A percentile compares a stretch with the other conserved stretches of the same genome.
phyloP scores from a whole-genome alignment of 1,139 yeast genomes.

The Citeromyces siamensis region DNA sequence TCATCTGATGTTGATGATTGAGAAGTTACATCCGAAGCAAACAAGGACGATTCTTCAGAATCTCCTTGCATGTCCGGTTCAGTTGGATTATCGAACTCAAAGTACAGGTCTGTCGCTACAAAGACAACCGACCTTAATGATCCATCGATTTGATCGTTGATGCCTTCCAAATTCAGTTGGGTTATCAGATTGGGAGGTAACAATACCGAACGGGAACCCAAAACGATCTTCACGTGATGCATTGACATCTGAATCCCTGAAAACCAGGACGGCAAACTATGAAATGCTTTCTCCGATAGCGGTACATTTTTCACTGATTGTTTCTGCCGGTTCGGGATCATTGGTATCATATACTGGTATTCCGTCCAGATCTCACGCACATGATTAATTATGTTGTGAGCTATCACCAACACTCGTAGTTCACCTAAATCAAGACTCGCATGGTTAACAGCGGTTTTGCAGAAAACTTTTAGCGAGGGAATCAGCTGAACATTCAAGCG shows the following conservation, averaged over 20 bases:
- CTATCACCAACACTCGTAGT: constrained; percentile 3
- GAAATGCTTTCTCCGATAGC: constrained; percentile 18
- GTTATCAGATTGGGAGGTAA: constrained; percentile 21
- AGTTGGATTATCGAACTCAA: neutral
- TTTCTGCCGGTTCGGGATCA: neutral
- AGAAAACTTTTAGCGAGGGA: neutral
- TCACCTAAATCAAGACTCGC: constrained; percentile 1
- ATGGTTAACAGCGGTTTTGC: neutral
- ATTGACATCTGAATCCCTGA: constrained; percentile 23
- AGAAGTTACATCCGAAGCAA: neutral
- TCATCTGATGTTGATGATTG: neutral
- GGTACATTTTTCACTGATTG: neutral
- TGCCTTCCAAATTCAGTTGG: neutral
- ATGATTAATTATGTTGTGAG: constrained; percentile 17
- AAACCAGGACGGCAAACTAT: constrained; percentile 35
- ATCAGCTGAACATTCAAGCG: neutral
- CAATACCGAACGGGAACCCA: constrained; percentile 54
- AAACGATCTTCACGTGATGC: constrained; percentile 19
- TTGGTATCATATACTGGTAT: no score
- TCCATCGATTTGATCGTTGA: neutral
- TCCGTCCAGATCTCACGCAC: constrained; percentile 3
- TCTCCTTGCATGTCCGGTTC: neutral
- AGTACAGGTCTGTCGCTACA: neutral
- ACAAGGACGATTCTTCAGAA: neutral
- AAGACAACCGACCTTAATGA: neutral